A percentile compares a stretch with the other conserved stretches of the same genome.
Evolutionary conservation across 1,284 basidiomycete species (phyloP).

Genomic region (Lentinus polychrous): DNA sequence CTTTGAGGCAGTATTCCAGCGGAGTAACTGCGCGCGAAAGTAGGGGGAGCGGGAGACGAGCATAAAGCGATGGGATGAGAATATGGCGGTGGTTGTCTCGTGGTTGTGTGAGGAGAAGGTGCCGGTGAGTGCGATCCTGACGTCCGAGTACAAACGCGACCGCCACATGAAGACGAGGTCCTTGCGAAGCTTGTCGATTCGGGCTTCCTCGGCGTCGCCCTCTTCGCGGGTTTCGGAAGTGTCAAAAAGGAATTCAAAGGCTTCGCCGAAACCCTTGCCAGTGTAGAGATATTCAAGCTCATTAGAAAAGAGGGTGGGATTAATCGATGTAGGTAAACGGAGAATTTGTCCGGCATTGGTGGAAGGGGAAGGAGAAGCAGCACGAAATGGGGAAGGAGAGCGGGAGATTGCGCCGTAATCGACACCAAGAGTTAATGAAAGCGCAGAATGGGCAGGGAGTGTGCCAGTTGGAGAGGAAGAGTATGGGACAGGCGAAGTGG

Average conservation of each 20-base stretch:
- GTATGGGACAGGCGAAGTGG: slow-evolving; percentile 51
- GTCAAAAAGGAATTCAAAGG: slow-evolving; percentile 87
- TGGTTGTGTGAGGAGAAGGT: slow-evolving; percentile 54
- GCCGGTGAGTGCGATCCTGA: slow-evolving; percentile 71
- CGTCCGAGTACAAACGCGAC: slow-evolving; percentile 86
- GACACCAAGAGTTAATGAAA: slow-evolving; percentile 48
- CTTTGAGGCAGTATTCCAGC: slow-evolving; percentile 40
- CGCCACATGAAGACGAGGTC: slow-evolving; percentile 97
- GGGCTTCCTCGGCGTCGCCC: slow-evolving; percentile 55
- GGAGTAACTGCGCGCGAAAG: slow-evolving; percentile 69
- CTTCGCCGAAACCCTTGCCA: slow-evolving; percentile 79
- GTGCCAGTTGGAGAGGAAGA: slow-evolving; percentile 43
- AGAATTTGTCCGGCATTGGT: slow-evolving; percentile 35
- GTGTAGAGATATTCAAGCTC: slow-evolving; percentile 90
- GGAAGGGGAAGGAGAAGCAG: slow-evolving; percentile 39
- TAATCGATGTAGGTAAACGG: slow-evolving; percentile 60
- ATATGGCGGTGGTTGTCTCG: slow-evolving; percentile 70
- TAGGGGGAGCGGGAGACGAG: slow-evolving; percentile 86
- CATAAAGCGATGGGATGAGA: slow-evolving; percentile 90
- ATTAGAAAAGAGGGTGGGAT: slow-evolving; percentile 72
- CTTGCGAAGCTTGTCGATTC: slow-evolving; percentile 84
- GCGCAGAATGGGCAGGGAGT: slow-evolving; percentile 51
- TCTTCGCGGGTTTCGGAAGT: slow-evolving; percentile 48
- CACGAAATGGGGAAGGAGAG: slow-evolving; percentile 49
- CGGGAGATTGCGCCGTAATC: slow-evolving; percentile 42